Evolutionary conservation across 139 green algal species (phyloP).

Genomic region (Chlorella sp.): DNA sequence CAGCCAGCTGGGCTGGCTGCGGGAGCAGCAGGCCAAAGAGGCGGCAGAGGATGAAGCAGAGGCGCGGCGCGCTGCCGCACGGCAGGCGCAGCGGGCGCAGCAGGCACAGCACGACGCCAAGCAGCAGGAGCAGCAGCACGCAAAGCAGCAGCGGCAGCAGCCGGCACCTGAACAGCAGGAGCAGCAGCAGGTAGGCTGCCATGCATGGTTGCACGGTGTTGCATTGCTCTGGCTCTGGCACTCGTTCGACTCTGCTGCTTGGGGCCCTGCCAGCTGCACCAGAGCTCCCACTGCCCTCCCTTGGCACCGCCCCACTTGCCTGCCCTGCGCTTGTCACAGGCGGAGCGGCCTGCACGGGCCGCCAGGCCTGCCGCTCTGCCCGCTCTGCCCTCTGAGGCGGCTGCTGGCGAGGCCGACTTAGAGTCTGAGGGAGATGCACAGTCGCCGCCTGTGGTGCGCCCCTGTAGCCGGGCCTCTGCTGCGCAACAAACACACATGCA

Average conservation of each 20-base stretch:
- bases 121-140: not conserved
- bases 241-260: not conserved
- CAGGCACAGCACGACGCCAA: not conserved
- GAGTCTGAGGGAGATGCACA: not conserved
- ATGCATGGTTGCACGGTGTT: not conserved
- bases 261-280: not conserved
- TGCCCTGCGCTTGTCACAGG: not conserved
- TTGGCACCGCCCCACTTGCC: not conserved
- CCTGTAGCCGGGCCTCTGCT: slow-evolving; percentile 10
- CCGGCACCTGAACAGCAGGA: not conserved
- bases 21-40: not conserved
- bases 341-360: slow-evolving; percentile 27
- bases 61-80: not conserved
- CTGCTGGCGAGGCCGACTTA: not conserved
- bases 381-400: not conserved
- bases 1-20: slow-evolving; percentile 18
- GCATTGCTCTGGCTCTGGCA: not conserved
- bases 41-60: not conserved
- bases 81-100: not conserved
- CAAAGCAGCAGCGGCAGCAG: not conserved
- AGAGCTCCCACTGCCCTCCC: not conserved
- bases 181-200: not conserved
- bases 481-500: not conserved
- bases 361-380: slow-evolving; percentile 13
- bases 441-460: not conserved